Base-by-base conservation (phyloP, 345 rosid genomes). In the Rhodamnia rubescens region DNA sequence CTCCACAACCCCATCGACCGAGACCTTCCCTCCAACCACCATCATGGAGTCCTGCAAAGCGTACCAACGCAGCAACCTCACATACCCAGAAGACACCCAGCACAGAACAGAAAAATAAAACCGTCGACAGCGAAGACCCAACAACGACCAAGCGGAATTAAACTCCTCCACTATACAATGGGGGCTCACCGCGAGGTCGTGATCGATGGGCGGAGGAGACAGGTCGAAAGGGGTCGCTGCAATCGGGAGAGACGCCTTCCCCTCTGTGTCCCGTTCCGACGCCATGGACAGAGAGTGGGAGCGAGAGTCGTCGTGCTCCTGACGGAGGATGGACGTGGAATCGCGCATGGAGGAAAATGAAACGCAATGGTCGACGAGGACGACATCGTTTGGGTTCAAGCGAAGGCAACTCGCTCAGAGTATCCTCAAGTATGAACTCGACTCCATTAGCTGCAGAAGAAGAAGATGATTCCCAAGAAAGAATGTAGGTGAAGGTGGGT, bases 141-240 rank as follows among this genome's bases (percentile, higher is more conserved):
- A 1, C 6, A 64, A 64, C 10, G 75, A 18, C 36, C 36, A 2
- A 69, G 47, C 47, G 9, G 47, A 69, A 69, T 36, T 36, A 13
- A 69, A 32, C 13, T 69, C 24, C 26, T 16, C 47, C 47, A 69
- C 40, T 0, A 32, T 36, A 5, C 78, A 69, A 0, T 1, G 26
- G 7, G 42, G 21, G 26, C 89, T 90, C 88, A 96, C 99, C 53
- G 87, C 90, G 83, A 94, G 88, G 87, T 96, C 99, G 86, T 92
- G 98, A 85, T 96, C 99, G 81, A 96, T 93, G 1, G 96, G 99
- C 2, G 99, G 98, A 88, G 99, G 99, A 1, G 99, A 91, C 86
- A 93, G 88, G 85, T 96, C 95, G 52, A 94, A 94, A 54, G 92
- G 93, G 74, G 91, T 87, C 21, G 92, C 92, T 56, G 93, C 90